A percentile compares a stretch with the other conserved stretches of the same genome.
These are phyloP conservation scores for Theileria parva DNA, from an alignment of 169 alveolate genomes.

Conservation along the genomic window DNA sequence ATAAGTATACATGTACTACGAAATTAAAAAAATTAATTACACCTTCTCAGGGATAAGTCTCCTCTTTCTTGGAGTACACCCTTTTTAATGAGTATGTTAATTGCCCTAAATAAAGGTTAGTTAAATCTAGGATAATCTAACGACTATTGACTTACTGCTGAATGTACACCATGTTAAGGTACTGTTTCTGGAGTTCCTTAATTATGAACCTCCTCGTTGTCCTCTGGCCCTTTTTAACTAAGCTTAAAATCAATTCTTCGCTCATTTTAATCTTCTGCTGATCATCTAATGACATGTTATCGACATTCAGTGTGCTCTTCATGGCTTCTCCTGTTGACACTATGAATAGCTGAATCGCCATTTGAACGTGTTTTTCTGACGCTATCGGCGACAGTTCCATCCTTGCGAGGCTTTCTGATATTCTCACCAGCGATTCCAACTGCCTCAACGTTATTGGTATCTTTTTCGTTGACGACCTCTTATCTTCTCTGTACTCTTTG, in stretches of 20 bases:
- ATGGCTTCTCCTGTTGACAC: constrained; percentile 89
- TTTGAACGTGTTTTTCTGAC: constrained; percentile 85
- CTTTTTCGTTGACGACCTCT: constrained; percentile 76
- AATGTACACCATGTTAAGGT: constrained; percentile 71
- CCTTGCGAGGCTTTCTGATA: constrained; percentile 90
- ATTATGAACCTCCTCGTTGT: constrained; percentile 76
- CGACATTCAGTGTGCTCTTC: constrained; percentile 77
- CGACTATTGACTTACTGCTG: constrained; percentile 58
- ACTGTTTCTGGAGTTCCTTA: constrained; percentile 77
- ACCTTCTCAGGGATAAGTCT: constrained; percentile 79
- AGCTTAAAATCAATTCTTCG: constrained; percentile 80
- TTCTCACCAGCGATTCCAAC: constrained; percentile 97
- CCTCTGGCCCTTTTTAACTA: constrained; percentile 81
- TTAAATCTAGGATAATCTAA: neutral
- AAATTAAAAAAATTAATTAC: constrained; percentile 1
- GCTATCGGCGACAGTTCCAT: constrained; percentile 88
- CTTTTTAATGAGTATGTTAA: constrained; percentile 75
- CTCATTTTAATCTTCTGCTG: constrained; percentile 82
- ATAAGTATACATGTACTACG: neutral
- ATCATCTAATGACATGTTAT: constrained; percentile 80
- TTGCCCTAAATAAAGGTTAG: constrained; percentile 67
- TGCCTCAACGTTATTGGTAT: constrained; percentile 99
- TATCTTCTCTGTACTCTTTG: constrained; percentile 83
- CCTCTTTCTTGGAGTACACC: constrained; percentile 85
- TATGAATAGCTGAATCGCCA: constrained; percentile 87